Base-by-base conservation (phyloP, 305 asterid genomes). In the Fraxinus baroniana region DNA sequence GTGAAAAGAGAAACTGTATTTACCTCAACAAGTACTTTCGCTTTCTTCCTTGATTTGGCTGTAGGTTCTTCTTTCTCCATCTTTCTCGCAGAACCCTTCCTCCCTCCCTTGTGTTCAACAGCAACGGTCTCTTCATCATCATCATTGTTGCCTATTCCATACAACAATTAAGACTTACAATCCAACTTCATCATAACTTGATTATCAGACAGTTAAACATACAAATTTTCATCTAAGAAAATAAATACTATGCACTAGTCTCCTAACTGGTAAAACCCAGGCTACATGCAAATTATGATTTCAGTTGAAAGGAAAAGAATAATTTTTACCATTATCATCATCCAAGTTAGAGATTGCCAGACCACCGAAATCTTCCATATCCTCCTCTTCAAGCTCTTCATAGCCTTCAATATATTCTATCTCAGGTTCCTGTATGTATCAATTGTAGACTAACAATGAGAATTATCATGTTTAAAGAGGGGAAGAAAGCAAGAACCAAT, bases 331-430 rank as follows among this genome's bases (percentile, higher is more conserved):
- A 60, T 86, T 66, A 78, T 88, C 89, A 57, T 83, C 87, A 55
- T 89, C 93, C 41, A 66, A 17, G 24, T 80, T 81, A 74, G 73
- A 66, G 35, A 86, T 32, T 36, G 89, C 86, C 37, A 89, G 49
- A 85, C 87, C 90, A 55, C 86, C 93, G 78, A 92, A 86, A 87
- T 93, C 99, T 83, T 95, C 98, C 62, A 95, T 93, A 81, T 93
- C 97, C 85, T 91, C 97, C 85, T 93, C 98, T 85, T 94, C 98
- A 52, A 93, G 97, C 15, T 90, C 97, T 84, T 93, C 99, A 74
- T 92, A 91, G 28, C 97, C 97, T 89, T 95, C 98, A 60, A 95
- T 94, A 83, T 90, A 94, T 86, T 94, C 99, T 62, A 87, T 85
- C 84, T 84, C 91, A 13, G 68, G 75, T 78, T 92, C 98, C 97